These are phyloP conservation scores for Stylosanthes scabra DNA, from an alignment of 331 rosid species.

Conservation along the genomic window DNA sequence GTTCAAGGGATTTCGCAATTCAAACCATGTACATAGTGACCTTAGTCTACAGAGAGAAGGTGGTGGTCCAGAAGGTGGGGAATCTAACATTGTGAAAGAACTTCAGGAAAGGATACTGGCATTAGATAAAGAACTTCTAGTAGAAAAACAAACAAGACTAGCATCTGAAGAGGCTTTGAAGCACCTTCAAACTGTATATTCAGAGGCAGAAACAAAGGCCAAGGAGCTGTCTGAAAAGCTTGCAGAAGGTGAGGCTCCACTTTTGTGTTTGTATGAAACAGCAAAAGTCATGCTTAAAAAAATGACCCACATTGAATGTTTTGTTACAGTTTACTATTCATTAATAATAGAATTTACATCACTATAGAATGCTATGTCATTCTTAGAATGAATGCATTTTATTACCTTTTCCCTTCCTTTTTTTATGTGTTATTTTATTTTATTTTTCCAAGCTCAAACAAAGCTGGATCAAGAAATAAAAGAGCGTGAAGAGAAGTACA, in stretches of 20 bases:
- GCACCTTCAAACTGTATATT: slow-evolving; percentile 71
- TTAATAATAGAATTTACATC: background rate
- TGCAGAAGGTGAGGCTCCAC: slow-evolving; percentile 67
- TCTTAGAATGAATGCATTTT: slow-evolving; percentile 40
- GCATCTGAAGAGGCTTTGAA: slow-evolving; percentile 92
- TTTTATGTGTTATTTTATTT: background rate
- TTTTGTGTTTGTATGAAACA: slow-evolving; percentile 7
- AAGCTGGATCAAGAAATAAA: slow-evolving; percentile 83
- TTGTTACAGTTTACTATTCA: slow-evolving; percentile 24
- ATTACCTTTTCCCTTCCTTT: slow-evolving; percentile 25
- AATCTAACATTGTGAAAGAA: slow-evolving; percentile 53
- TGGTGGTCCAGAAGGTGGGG: slow-evolving; percentile 43
- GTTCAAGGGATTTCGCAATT: slow-evolving; percentile 57
- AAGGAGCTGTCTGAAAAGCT: slow-evolving; percentile 84
- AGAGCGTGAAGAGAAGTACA: slow-evolving; percentile 92
- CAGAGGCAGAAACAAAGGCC: slow-evolving; percentile 82
- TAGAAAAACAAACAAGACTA: slow-evolving; percentile 82
- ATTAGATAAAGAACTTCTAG: slow-evolving; percentile 66
- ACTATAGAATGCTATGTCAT: slow-evolving; percentile 29
- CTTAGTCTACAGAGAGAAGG: slow-evolving; percentile 41
- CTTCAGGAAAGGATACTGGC: slow-evolving; percentile 61
- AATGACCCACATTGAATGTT: slow-evolving; percentile 19
- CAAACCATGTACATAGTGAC: slow-evolving; percentile 38
- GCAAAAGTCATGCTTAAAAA: slow-evolving; percentile 15
- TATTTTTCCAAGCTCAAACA: slow-evolving; percentile 60